Conservation (phyloP, 805 yeast genomes). For the Brettanomyces bruxellensis region DNA sequence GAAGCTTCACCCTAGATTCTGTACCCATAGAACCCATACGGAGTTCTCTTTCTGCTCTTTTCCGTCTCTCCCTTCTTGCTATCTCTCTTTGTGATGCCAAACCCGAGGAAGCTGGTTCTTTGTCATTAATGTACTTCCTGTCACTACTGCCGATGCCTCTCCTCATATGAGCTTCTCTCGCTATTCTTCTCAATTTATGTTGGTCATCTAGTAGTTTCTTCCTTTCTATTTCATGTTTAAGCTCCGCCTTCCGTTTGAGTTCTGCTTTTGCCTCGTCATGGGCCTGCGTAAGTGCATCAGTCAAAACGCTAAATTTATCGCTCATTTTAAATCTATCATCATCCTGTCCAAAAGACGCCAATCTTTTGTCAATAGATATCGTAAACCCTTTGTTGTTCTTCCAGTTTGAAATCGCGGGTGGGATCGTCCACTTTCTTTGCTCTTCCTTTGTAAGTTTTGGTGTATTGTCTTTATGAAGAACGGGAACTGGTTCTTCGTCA, state of each 20-base stretch:
- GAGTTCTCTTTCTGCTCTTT: constrained; percentile 39
- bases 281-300: constrained; percentile 66
- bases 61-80: constrained; percentile 34
- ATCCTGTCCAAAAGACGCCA: constrained; percentile 44
- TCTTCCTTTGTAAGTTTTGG: constrained; percentile 61
- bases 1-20: constrained; percentile 30
- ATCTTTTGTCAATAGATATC: constrained; percentile 68
- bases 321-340: constrained; percentile 31
- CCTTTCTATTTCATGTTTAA: constrained; percentile 41
- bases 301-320: constrained; percentile 51
- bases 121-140: neutral
- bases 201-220: constrained; percentile 42
- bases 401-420: constrained; percentile 92
- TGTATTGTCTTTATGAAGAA: constrained; percentile 50
- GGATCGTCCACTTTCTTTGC: constrained; percentile 75
- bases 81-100: constrained; percentile 28
- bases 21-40: constrained; percentile 35
- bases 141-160: constrained; percentile 4
- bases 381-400: constrained; percentile 88
- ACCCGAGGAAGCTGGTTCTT: neutral
- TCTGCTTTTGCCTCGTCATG: constrained; percentile 53
- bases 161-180: constrained; percentile 20
- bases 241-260: constrained; percentile 38
- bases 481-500: constrained; percentile 46
- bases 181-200: constrained; percentile 39